A percentile compares a stretch with the other conserved stretches of the same genome.
Conservation (phyloP, 108 stramenopile species). For the Hondaea fermentalgiana region DNA sequence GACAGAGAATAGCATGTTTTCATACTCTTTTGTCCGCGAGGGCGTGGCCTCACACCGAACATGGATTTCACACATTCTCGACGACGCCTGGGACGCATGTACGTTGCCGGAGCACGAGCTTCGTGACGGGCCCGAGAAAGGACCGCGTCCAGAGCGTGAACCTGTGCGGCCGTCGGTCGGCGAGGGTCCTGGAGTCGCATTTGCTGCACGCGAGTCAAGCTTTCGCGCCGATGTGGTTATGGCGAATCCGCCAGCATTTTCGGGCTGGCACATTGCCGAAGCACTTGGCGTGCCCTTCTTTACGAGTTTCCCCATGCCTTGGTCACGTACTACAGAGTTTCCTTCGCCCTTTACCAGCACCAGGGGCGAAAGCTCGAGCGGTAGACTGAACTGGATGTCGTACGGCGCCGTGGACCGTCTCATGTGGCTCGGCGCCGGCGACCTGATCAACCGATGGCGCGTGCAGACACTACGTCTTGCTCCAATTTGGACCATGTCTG, state of each 20-base stretch:
- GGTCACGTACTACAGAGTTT: neutral
- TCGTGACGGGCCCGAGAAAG: neutral
- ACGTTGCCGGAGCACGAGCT: constrained; percentile 16
- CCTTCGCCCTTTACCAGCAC: neutral
- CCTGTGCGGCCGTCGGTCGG: neutral
- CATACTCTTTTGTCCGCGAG: neutral
- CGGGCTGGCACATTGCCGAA: constrained; percentile 17
- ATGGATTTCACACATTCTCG: neutral
- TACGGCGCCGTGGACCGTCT: constrained; percentile 14
- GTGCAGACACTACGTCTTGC: neutral
- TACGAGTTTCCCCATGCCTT: constrained; percentile 14
- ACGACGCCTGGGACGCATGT: constrained; percentile 9
- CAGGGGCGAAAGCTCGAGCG: neutral
- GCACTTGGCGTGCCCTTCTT: neutral
- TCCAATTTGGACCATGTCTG: constrained; percentile 12
- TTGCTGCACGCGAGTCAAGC: neutral
- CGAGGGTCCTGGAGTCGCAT: neutral
- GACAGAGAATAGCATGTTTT: constrained; percentile 10
- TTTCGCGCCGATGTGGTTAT: constrained; percentile 8
- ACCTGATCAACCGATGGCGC: constrained; percentile 7
- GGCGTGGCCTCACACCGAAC: neutral
- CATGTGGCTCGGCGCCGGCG: constrained; percentile 8
- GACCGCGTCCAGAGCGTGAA: neutral
- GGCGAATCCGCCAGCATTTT: neutral
- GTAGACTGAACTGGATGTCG: neutral